A percentile compares a stretch with the other conserved stretches of the same genome.
These are phyloP conservation scores for Fusarium miscanthi DNA, from an alignment of 2,329 filamentous ascomycete genomes.

Conservation along the genomic window DNA sequence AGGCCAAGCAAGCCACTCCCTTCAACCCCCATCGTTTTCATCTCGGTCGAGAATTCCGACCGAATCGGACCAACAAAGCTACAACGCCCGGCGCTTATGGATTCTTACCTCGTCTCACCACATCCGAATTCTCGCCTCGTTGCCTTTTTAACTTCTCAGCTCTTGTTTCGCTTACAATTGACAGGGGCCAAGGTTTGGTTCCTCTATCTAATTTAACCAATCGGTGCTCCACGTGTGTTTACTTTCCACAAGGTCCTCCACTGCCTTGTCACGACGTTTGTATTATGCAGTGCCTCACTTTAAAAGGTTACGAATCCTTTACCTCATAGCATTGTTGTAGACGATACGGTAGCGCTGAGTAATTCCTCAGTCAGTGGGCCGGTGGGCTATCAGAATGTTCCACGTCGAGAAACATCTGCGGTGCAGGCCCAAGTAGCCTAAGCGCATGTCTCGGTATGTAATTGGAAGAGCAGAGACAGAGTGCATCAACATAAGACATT, in stretches of 20 bases:
- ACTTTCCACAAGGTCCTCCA: constrained; percentile 7
- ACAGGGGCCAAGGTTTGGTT: constrained; percentile 23
- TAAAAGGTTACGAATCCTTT: constrained; percentile 6
- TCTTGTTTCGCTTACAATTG: constrained; percentile 25
- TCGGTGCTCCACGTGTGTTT: constrained; percentile 39
- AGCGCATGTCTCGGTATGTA: neutral
- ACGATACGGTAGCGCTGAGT: neutral
- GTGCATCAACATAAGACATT: neutral
- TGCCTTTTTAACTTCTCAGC: constrained; percentile 11
- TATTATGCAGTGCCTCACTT: constrained; percentile 4
- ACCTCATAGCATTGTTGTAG: neutral
- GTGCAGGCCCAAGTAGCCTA: neutral
- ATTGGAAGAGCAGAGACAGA: neutral
- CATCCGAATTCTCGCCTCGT: constrained; percentile 9
- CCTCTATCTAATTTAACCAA: constrained; percentile 22
- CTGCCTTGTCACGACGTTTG: constrained; percentile 8
- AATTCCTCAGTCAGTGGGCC: constrained; percentile 14
- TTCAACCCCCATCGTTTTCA: constrained; percentile 8
- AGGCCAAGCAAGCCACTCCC: neutral
- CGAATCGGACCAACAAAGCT: constrained; percentile 23
- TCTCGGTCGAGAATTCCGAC: constrained; percentile 22
- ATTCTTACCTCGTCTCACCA: constrained; percentile 12
- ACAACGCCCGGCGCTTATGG: constrained; percentile 9
- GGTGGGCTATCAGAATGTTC: constrained; percentile 12
- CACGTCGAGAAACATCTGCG: constrained; percentile 4